Base-by-base conservation (phyloP, 805 yeast species). In the Monosporozyma aerobia region DNA sequence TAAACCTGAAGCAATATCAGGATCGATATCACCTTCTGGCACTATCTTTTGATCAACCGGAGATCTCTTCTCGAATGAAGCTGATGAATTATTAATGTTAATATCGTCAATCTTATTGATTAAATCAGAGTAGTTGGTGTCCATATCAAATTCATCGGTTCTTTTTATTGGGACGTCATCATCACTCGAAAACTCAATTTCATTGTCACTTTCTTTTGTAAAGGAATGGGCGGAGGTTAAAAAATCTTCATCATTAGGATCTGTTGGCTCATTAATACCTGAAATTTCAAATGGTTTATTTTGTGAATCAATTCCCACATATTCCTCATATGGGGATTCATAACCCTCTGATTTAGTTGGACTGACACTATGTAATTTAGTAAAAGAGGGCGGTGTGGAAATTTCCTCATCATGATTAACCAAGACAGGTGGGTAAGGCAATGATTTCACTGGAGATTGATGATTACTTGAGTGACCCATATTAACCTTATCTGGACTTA, bases 311-410 rank as follows among this genome's bases (percentile, higher is more conserved):
- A 49, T 37, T 3, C 65, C 66, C 13, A 60, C 53, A 41, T 64
- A 63, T 46, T 60, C 61, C 39, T 62, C 60, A 50, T 67, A 62
- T 10, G 68, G 63, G 47, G 61, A 63, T 25, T 54, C 58, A 27
- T 54, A 29, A 22, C 45, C 43, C 11, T 48, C 43, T 19, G 50
- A 35, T 27, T 48, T 37, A 14, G 37, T 23, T 47, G 49, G 49
- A 33, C 41, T 47, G 3, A 19, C 27, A 9, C 27, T 32, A 16
- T 16, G 22, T 6, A 23, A n/a, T 33, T 14, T 33, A 16, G 52
- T 54, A 53, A 55, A 55, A 22, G 27, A 23, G 33, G 57, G 57
- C 13, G 49, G 41, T 19, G 29, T 29, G 3, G 49, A 33, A 9
- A 43, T 43, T 13, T 23, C 16, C 10, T 43, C 45, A 11, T 43